Percentiles rank a stretch among this genome's conserved stretches.
Evolutionary conservation across 2,329 filamentous ascomycete genomes (phyloP).

Genomic region (Myrmaecium sp.): DNA sequence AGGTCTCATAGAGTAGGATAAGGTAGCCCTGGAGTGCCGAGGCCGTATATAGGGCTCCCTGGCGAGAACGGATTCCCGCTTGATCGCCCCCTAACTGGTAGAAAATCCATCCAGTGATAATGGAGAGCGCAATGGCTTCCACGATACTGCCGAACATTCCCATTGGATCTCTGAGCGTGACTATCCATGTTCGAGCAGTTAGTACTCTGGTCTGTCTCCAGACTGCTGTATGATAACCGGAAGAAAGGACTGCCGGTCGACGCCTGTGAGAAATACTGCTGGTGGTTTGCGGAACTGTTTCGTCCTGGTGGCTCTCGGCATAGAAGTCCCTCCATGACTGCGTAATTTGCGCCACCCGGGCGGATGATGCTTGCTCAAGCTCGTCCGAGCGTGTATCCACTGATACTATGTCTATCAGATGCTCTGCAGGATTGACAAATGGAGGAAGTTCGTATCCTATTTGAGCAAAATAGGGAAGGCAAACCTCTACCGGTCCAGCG

Average conservation of each 20-base stretch:
- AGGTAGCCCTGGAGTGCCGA: slow-evolving; percentile 60
- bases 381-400: slow-evolving; percentile 55
- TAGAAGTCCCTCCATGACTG: slow-evolving; percentile 38
- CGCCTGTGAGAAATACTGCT: neutral
- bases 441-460: slow-evolving; percentile 45
- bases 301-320: slow-evolving; percentile 2
- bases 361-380: slow-evolving; percentile 41
- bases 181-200: slow-evolving; percentile 51
- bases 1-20: slow-evolving; percentile 59
- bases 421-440: slow-evolving; percentile 66
- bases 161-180: slow-evolving; percentile 61
- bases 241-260: neutral
- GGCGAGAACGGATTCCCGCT: slow-evolving; percentile 54
- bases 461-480: slow-evolving; percentile 45
- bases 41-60: slow-evolving; percentile 57
- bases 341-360: slow-evolving; percentile 45
- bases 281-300: slow-evolving; percentile 4
- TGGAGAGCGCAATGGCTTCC: slow-evolving; percentile 52
- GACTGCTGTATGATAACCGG: slow-evolving; percentile 36
- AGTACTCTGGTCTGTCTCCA: slow-evolving; percentile 47
- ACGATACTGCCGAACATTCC: slow-evolving; percentile 54
- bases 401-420: slow-evolving; percentile 57
- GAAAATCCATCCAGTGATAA: slow-evolving; percentile 60
- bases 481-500: slow-evolving; percentile 41
- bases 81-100: slow-evolving; percentile 46